A percentile compares a stretch with the other conserved stretches of the same genome.
phyloP scores from a whole-genome alignment of 75 land plant species.

The Isoetes taiwanensis region DNA sequence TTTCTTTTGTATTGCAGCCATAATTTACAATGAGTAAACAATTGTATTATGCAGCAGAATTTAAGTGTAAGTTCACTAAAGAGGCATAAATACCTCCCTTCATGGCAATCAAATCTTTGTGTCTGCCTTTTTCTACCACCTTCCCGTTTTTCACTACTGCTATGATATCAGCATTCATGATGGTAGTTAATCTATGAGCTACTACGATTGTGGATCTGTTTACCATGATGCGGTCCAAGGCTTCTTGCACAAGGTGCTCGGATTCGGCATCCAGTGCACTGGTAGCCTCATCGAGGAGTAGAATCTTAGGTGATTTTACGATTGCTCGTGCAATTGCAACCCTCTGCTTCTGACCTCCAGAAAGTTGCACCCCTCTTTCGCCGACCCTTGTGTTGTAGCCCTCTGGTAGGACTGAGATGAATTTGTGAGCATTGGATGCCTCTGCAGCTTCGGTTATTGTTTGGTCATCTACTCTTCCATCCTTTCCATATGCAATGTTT shows the following conservation, averaged over 20 bases:
- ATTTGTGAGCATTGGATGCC: background rate
- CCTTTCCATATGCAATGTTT: background rate
- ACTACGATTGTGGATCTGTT: slow-evolving; percentile 58
- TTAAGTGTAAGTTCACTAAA: background rate
- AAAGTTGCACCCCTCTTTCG: slow-evolving; percentile 61
- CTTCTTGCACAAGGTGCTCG: slow-evolving; percentile 67
- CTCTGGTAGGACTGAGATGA: slow-evolving; percentile 3
- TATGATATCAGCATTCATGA: background rate
- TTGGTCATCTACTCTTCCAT: background rate
- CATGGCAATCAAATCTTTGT: background rate
- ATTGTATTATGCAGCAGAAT: too few species aligned
- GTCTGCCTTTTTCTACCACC: background rate
- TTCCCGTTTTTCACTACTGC: background rate
- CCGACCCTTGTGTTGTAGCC: slow-evolving; percentile 28
- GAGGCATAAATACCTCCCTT: slow-evolving; percentile 3
- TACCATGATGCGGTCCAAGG: slow-evolving; percentile 56
- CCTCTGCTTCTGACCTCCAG: slow-evolving; percentile 82
- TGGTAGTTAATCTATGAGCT: slow-evolving; percentile 19
- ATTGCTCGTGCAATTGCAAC: slow-evolving; percentile 78
- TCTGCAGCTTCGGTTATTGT: background rate
- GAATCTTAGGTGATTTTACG: slow-evolving; percentile 50
- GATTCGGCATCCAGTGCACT: slow-evolving; percentile 79
- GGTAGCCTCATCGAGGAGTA: slow-evolving; percentile 75
- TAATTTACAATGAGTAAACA: too few species aligned
- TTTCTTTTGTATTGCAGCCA: too few species aligned